Conservation (phyloP, 2,329 filamentous ascomycete species). For the Pseudohalonectria lignicola region DNA sequence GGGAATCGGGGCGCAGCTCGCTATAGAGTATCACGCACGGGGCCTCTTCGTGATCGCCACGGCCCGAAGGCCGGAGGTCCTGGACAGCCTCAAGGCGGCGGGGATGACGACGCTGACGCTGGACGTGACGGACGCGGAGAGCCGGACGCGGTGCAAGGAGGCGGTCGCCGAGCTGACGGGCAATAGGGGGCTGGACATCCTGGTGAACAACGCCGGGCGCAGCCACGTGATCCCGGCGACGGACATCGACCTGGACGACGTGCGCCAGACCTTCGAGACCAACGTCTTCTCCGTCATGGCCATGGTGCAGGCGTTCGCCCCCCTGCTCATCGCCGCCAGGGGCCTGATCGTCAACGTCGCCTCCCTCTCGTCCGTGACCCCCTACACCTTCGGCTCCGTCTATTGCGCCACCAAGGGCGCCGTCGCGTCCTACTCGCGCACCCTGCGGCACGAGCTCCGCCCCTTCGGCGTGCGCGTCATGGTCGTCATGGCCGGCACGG, state of each 20-base stretch:
- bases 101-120: constrained; percentile 15
- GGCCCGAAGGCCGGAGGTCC: constrained; percentile 21
- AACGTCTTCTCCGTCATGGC: constrained; percentile 49
- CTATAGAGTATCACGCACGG: constrained; percentile 8
- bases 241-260: constrained; percentile 39
- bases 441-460: constrained; percentile 39
- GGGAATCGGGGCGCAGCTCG: neutral
- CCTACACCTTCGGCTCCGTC: constrained; percentile 40
- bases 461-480: constrained; percentile 46
- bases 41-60: constrained; percentile 27
- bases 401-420: constrained; percentile 48
- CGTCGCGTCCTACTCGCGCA: constrained; percentile 39
- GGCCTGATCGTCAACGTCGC: constrained; percentile 46
- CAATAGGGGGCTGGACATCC: constrained; percentile 39
- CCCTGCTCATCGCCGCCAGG: constrained; percentile 34
- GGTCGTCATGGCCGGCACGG: constrained; percentile 43
- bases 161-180: constrained; percentile 19
- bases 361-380: constrained; percentile 35
- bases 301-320: constrained; percentile 38
- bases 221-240: constrained; percentile 39
- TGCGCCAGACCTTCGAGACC: constrained; percentile 42
- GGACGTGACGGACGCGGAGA: constrained; percentile 16
- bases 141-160: constrained; percentile 17
- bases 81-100: constrained; percentile 13
- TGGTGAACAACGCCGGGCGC: constrained; percentile 48